Percentiles rank a stretch among this genome's conserved stretches.
Conservation (phyloP, 1,284 basidiomycete genomes). For the Ustilago xerochloae region DNA sequence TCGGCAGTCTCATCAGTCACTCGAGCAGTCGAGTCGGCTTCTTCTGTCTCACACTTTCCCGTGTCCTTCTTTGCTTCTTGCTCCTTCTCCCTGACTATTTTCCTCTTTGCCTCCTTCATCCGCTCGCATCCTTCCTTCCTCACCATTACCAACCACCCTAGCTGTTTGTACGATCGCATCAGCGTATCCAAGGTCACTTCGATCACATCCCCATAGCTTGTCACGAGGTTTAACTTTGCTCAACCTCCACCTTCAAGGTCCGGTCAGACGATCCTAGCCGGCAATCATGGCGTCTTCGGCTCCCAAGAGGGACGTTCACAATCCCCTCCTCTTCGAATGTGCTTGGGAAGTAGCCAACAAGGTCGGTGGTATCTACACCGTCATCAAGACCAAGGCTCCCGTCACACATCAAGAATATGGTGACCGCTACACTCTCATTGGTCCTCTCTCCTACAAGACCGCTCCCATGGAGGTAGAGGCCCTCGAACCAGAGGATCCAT, state of each 20-base stretch:
- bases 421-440: constrained; percentile 86
- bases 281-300: constrained; percentile 24
- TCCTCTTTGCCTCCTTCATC: background rate
- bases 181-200: no score
- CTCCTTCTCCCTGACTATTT: background rate
- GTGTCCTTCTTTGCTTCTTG: background rate
- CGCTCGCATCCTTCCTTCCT: background rate
- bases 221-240: no score
- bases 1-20: no score
- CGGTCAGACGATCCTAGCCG: background rate
- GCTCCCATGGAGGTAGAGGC: constrained; percentile 98
- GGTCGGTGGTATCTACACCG: constrained; percentile 98
- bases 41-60: constrained; percentile 6
- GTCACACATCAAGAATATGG: constrained; percentile 82
- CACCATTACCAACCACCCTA: background rate
- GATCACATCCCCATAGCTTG: no score
- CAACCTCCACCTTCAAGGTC: constrained; percentile 2
- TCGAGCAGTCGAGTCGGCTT: no score
- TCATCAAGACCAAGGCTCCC: constrained; percentile 98
- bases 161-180: background rate
- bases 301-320: constrained; percentile 58
- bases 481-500: constrained; percentile 76
- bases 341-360: constrained; percentile 67
- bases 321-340: constrained; percentile 63
- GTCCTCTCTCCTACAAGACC: constrained; percentile 93